Conservation (phyloP, 208 protist genomes). For the Trypanosomatidae sp. region DNA sequence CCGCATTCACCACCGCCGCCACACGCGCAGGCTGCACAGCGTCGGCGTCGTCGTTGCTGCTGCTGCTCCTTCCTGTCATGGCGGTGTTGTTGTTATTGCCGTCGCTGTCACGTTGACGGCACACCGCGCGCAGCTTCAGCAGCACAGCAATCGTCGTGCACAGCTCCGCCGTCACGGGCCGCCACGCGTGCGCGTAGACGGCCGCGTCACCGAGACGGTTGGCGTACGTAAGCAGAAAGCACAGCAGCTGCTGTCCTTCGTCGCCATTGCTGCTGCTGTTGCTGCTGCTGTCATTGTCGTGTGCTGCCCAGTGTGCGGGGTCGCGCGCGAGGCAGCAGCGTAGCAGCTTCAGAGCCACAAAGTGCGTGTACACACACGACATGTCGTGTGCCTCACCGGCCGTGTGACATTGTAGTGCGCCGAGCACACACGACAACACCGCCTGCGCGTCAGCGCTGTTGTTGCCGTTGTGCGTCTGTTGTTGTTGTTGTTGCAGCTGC, state of each 20-base stretch:
- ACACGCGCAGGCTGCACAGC: slow-evolving; percentile 1
- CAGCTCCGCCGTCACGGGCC: slow-evolving; percentile 44
- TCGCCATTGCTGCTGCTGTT: neutral
- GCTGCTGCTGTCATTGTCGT: no score
- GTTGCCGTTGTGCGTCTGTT: no score
- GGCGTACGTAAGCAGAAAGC: slow-evolving; percentile 30
- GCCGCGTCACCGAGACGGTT: slow-evolving; percentile 3
- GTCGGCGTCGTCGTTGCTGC: no score
- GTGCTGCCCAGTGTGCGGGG: slow-evolving; percentile 1
- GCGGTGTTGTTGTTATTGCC: neutral
- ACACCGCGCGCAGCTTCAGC: slow-evolving; percentile 34
- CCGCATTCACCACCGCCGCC: no score
- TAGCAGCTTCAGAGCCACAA: slow-evolving; percentile 49
- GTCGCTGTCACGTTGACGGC: neutral
- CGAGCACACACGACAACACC: no score
- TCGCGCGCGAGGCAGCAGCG: slow-evolving; percentile 31
- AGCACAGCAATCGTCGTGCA: slow-evolving; percentile 28
- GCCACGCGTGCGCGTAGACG: slow-evolving; percentile 26
- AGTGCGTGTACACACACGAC: slow-evolving; percentile 35
- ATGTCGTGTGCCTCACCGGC: no score
- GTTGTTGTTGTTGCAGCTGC: neutral
- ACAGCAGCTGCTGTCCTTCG: slow-evolving; percentile 5
- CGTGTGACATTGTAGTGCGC: no score
- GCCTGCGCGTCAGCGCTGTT: no score
- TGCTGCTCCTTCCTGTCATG: neutral